Evolutionary conservation across 305 asterid genomes (phyloP).

Genomic region (Fraxinus floribunda): DNA sequence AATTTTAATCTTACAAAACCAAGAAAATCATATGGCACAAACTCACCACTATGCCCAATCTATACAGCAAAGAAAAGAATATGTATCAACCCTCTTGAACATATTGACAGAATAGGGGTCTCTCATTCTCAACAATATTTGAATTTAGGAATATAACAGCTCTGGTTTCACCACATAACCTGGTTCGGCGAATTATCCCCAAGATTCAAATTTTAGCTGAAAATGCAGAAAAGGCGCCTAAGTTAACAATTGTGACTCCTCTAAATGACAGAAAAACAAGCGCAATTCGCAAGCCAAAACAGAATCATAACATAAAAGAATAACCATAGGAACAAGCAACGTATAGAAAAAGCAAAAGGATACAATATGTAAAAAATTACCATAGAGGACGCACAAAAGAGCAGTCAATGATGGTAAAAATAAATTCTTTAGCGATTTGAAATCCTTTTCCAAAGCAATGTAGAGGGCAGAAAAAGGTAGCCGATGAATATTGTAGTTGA

Average conservation of each 20-base stretch:
- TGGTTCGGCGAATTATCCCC: conserved; percentile 33
- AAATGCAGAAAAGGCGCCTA: conserved; percentile 4
- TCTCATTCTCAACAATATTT: conserved; percentile 55
- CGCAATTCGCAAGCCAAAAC: conserved; percentile 26
- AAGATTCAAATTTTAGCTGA: conserved; percentile 36
- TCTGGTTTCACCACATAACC: conserved; percentile 38
- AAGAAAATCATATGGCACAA: conserved; percentile 28
- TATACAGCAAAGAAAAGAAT: conserved; percentile 35
- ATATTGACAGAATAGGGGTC: conserved; percentile 38
- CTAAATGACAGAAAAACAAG: conserved; percentile 26
- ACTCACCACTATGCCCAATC: conserved; percentile 39
- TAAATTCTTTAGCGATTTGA: conserved; percentile 17
- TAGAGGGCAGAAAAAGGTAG: conserved; percentile 13
- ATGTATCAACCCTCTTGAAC: conserved; percentile 9
- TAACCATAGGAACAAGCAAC: conserved; percentile 51
- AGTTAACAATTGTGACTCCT: conserved; percentile 24
- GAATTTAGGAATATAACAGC: conserved; percentile 35
- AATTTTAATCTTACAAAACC: conserved; percentile 25
- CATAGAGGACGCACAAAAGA: conserved; percentile 16
- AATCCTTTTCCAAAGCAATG: conserved; percentile 26
- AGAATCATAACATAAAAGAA: conserved; percentile 27
- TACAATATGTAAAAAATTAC: conserved; percentile 39
- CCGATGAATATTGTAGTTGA: not conserved
- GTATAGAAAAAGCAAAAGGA: conserved; percentile 29
- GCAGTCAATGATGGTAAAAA: not conserved